phyloP scores from a whole-genome alignment of 768 basidiomycete species.

The Serpula lacrymans region DNA sequence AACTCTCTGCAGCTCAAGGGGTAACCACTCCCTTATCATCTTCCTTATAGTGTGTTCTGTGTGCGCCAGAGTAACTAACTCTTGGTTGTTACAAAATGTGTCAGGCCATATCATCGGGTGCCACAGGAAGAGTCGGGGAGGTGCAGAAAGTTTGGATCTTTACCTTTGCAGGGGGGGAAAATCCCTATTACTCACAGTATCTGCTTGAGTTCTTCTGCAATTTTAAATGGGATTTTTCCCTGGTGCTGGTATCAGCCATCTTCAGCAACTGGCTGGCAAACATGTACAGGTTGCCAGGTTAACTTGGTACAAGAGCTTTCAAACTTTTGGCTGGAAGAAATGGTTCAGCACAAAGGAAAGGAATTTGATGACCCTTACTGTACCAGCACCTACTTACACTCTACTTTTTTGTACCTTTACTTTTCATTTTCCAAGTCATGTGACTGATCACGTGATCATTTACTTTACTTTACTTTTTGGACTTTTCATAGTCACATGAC shows the following conservation, averaged over 20 bases:
- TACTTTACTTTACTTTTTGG: no score
- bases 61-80: no score
- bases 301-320: constrained; percentile 28
- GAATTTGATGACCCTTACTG: constrained; percentile 19
- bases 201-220: constrained; percentile 24
- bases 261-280: constrained; percentile 29
- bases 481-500: no score
- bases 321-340: constrained; percentile 28
- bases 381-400: no score
- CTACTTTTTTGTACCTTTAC: no score
- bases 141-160: constrained; percentile 21
- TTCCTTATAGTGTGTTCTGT: no score
- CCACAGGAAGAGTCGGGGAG: constrained; percentile 22
- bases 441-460: no score
- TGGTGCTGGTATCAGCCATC: constrained; percentile 14
- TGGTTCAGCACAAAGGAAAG: constrained; percentile 15
- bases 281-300: constrained; percentile 15
- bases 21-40: no score
- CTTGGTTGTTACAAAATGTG: no score
- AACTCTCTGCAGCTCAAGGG: no score
- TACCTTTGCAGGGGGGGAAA: constrained; percentile 21
- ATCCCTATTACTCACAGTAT: constrained; percentile 23
- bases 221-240: constrained; percentile 20
- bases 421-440: no score
- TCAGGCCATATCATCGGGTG: constrained; percentile 18